Conservation (phyloP, 139 green algal genomes). For the Coelastrella sp. region DNA sequence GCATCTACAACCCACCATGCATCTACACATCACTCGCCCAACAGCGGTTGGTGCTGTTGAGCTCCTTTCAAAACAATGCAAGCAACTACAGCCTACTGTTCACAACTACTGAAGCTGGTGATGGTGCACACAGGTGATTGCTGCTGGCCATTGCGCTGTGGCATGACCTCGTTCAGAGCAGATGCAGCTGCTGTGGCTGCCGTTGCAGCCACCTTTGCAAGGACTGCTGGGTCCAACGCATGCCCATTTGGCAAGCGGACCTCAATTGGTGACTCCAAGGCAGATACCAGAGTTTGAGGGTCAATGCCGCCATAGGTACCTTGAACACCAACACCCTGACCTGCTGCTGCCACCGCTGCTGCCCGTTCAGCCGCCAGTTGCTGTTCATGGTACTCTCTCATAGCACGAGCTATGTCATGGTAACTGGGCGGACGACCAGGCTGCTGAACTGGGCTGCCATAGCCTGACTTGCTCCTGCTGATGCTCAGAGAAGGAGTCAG, state of each 20-base stretch:
- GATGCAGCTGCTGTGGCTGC: constrained; percentile 38
- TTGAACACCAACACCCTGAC: not conserved
- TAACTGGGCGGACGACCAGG: constrained; percentile 35
- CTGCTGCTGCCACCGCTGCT: not conserved
- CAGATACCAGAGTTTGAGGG: not conserved
- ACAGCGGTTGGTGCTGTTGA: not conserved
- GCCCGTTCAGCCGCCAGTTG: constrained; percentile 43
- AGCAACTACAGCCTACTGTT: not conserved
- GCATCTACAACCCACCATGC: not conserved
- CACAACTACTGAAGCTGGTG: constrained; percentile 12
- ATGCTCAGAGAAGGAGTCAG: constrained; percentile 6
- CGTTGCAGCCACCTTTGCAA: constrained; percentile 41
- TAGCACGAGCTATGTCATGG: constrained; percentile 41
- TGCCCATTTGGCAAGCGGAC: constrained; percentile 22
- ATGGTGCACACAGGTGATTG: constrained; percentile 32
- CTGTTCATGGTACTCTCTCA: constrained; percentile 50
- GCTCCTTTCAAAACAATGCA: not conserved
- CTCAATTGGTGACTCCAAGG: constrained; percentile 6
- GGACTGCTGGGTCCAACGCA: constrained; percentile 11
- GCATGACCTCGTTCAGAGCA: constrained; percentile 40
- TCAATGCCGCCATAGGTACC: not conserved
- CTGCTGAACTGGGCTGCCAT: not conserved
- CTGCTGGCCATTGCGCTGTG: constrained; percentile 33
- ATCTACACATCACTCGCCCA: not conserved
- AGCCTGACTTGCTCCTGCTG: constrained; percentile 25